Evolutionary conservation across 208 protist species (phyloP).

Genomic region (Crithidia brevicula): DNA sequence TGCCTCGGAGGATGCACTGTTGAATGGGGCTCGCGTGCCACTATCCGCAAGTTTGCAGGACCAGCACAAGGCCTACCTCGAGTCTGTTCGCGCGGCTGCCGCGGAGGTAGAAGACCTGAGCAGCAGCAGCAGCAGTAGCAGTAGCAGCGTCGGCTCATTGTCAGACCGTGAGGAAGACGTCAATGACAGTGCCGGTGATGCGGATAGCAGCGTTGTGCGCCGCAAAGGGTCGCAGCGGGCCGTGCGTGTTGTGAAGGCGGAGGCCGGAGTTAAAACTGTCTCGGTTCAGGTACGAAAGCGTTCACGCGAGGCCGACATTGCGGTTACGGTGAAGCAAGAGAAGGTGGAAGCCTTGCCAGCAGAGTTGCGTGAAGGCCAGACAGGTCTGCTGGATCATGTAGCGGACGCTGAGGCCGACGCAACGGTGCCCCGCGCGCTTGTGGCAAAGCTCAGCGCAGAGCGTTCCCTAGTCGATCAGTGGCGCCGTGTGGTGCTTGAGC

Average conservation of each 20-base stretch:
- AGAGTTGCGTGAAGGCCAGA: too few species aligned
- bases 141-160: not conserved
- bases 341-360: too few species aligned
- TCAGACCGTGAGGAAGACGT: not conserved
- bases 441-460: constrained; percentile 14
- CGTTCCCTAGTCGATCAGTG: constrained; percentile 32
- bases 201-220: not conserved
- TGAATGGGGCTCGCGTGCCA: constrained; percentile 9
- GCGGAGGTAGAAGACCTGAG: not conserved
- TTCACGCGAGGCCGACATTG: not conserved
- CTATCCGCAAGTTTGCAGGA: constrained; percentile 28
- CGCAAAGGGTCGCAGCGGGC: not conserved
- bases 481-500: constrained; percentile 22
- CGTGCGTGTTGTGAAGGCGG: not conserved
- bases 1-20: constrained; percentile 9
- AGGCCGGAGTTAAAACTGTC: not conserved
- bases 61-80: constrained; percentile 40
- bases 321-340: not conserved
- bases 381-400: too few species aligned
- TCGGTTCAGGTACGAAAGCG: not conserved
- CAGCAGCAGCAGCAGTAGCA: not conserved
- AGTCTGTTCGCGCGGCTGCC: not conserved
- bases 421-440: not conserved
- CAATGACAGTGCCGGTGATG: not conserved
- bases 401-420: not conserved